Evolutionary conservation across 495 filamentous ascomycete species (phyloP), one percentile per base, ranked within the genome.

Genomic region (Tuber indicum): DNA sequence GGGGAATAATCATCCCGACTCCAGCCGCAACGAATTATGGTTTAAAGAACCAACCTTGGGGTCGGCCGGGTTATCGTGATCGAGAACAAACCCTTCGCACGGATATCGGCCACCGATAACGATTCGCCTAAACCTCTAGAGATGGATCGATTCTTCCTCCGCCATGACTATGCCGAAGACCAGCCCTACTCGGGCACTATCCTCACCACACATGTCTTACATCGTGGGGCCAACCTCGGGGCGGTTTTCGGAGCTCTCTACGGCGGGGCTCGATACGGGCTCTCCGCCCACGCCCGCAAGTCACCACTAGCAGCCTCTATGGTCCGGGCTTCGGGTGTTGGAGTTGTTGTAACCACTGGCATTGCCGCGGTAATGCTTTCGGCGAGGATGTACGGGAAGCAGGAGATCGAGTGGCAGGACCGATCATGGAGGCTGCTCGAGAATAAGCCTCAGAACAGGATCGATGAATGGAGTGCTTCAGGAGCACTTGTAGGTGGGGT

Each of bases 351-450:
- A 12, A 47, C n/a, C 8, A 45, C 62, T 14, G 77, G 75, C 21
- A 43, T 85, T 21, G 45, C 5, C 42, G 77, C 80, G n/a, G 49
- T 87, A 12, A 84, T 71, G 45, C 74, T 89, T 17, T 70, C 83
- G 19, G 84, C 46, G 0, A 82, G 87, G 14, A 91, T 91, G 90
- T 84, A 84, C 78, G 87, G 86, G 0, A 82, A 85, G 36, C 86
- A 90, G 79, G 85, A 87, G 69, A 88, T 91, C 75, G 90, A 91
- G 80, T 91, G 90, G 90, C 81, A 87, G 77, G 89, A 91, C 82
- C 86, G 90, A 46, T 84, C 85, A 62, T 91, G 89, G 89, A 83
- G 89, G 43, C 75, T 91, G 71, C 78, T 88, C 66, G 87, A 87
- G 77, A 90, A 88, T 80, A 79, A 82, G 72, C 85, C 87, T 0